Evolutionary conservation across 495 filamentous ascomycete genomes (phyloP).

Genomic region (Daldinia childiae): DNA sequence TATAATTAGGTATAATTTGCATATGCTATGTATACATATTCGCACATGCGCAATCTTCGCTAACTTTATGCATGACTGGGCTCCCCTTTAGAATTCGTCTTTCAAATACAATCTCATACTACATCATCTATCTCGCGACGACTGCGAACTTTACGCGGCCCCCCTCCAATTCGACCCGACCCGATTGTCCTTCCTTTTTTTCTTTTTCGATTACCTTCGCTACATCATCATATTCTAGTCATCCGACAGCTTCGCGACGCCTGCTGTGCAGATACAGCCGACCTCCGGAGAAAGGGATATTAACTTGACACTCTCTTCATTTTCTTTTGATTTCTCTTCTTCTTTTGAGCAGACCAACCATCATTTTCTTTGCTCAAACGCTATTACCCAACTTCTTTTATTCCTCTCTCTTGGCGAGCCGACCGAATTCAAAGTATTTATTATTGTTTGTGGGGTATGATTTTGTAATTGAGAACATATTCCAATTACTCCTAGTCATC

Average conservation of each 20-base stretch:
- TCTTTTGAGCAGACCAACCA: constrained; percentile 12
- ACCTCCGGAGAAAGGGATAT: constrained; percentile 6
- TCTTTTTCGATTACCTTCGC: constrained; percentile 21
- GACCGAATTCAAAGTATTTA: constrained; percentile 5
- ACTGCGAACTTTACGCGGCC: constrained; percentile 40
- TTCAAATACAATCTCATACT: constrained; percentile 19
- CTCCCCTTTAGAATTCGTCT: constrained; percentile 25
- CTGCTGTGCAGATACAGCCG: constrained; percentile 35
- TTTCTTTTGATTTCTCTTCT: constrained; percentile 10
- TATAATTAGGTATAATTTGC: not conserved
- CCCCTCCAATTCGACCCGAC: constrained; percentile 47
- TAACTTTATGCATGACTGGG: constrained; percentile 3
- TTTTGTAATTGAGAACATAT: not conserved
- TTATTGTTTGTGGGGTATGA: not conserved
- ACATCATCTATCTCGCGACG: constrained; percentile 27
- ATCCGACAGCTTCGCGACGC: constrained; percentile 39
- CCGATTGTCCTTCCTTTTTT: constrained; percentile 28
- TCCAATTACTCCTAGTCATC: not conserved
- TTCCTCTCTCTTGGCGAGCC: not conserved
- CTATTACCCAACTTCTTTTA: constrained; percentile 15
- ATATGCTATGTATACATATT: not conserved
- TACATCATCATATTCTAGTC: constrained; percentile 43
- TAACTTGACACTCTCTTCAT: constrained; percentile 46
- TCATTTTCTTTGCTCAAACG: not conserved
- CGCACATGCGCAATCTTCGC: not conserved